Conservation (phyloP, 2,329 filamentous ascomycete genomes). For the Botrytis tulipae region DNA sequence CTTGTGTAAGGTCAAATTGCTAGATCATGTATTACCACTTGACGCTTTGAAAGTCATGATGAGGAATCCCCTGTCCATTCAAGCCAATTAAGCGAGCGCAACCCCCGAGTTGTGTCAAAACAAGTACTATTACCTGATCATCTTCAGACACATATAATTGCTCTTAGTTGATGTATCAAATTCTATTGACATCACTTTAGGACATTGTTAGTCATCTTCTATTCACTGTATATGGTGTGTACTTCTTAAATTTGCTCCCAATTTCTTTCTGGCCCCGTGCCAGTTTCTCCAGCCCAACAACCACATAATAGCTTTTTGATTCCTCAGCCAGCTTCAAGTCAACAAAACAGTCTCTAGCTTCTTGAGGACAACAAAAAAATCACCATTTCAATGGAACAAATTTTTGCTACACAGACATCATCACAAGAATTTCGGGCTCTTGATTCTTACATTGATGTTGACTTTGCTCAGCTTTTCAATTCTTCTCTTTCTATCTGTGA, state of each 20-base stretch:
- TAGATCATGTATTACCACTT: neutral
- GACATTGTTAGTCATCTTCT: neutral
- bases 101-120: neutral
- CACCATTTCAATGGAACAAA: neutral
- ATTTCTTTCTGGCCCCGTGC: neutral
- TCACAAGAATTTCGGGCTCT: neutral
- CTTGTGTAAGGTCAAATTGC: neutral
- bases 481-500: slow-evolving; percentile 2
- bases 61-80: neutral
- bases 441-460: slow-evolving; percentile 16
- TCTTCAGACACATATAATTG: neutral
- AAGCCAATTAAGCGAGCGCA: neutral
- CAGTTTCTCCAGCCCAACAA: neutral
- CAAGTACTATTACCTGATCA: neutral
- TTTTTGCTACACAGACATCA: neutral
- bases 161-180: neutral
- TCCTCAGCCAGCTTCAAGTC: neutral
- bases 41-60: neutral
- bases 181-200: neutral
- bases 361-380: neutral
- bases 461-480: slow-evolving; percentile 10
- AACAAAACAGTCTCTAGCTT: neutral
- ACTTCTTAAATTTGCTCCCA: neutral
- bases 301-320: neutral
- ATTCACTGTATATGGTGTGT: slow-evolving; percentile 4